Percentiles rank a stretch among this genome's conserved stretches.
phyloP scores from a whole-genome alignment of 148 eudicot species.

The Camellia lanceoleosa region DNA sequence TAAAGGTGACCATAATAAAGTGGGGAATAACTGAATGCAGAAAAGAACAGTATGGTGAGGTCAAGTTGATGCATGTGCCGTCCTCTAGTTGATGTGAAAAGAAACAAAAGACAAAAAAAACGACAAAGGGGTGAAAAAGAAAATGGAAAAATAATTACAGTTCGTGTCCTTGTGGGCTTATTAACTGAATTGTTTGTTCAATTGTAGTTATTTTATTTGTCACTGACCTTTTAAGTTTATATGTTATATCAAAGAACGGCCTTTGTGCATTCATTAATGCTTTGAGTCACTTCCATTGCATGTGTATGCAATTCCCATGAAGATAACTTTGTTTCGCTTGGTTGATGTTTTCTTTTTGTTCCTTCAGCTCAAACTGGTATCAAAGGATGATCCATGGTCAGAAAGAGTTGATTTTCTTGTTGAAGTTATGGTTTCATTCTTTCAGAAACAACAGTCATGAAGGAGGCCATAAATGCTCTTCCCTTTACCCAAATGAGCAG shows the following conservation, averaged over 20 bases:
- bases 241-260: neutral
- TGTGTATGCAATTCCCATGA: neutral
- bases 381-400: slow-evolving; percentile 89
- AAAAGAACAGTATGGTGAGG: neutral
- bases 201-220: neutral
- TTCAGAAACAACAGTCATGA: slow-evolving; percentile 88
- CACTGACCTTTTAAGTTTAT: neutral
- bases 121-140: no score
- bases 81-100: neutral
- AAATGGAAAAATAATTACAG: no score
- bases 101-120: neutral
- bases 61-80: neutral
- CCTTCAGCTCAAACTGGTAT: slow-evolving; percentile 85
- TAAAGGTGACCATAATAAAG: neutral
- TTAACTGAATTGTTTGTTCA: neutral
- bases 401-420: slow-evolving; percentile 92
- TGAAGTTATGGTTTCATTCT: slow-evolving; percentile 94
- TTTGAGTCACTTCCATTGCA: slow-evolving; percentile 5
- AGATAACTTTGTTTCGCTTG: neutral
- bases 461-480: slow-evolving; percentile 96
- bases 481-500: slow-evolving; percentile 94
- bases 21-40: neutral
- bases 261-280: neutral
- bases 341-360: slow-evolving; percentile 19
- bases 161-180: neutral